Evolutionary conservation across 1,284 basidiomycete species (phyloP), one percentile per base, ranked within the genome.

Genomic region (Inonotus obliquus): DNA sequence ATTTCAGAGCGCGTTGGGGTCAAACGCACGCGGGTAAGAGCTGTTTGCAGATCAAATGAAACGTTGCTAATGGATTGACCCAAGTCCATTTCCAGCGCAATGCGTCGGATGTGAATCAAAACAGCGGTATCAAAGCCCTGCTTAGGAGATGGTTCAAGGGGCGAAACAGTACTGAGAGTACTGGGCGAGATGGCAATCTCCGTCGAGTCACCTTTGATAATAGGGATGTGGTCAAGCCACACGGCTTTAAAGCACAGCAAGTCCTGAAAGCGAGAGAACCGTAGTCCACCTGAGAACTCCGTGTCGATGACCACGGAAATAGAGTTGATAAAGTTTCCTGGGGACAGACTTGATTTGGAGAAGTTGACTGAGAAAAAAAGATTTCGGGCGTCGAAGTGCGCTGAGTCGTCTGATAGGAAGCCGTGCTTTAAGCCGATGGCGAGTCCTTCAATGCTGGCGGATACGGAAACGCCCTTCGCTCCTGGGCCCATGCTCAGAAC

Each of bases 221-320:
- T 73, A 0, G 91, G 90, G 41, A 94, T 92, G 45, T 86, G 85
- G 69, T 94, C 92, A 49, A 95, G 72, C 91, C 92, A 95, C 19
- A 94, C 91, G 1, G 92, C 92, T 71, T 94, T 93, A 80, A 94
- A 92, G 71, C 91, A 92, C 29, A 94, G 77, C 52, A 93, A 83
- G 69, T 94, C 92, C 71, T 94, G 92, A 17, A 94, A 71, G 14
- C 92, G 84, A 10, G 90, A 90, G 69, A 94, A 90, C 19, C 86
- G 84, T 37, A 92, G 78, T 4, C 77, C 82, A 0, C 89, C 90
- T 6, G 84, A 77, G 65, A 94, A 83, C 69, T 92, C 87, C 0
- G 90, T 92, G 69, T 91, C 90, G 6, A 91, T 70, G 3, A 87
- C 79, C 21, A 90, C 73, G 0, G 89, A 90, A 17, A 92, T 77